Evolutionary conservation across 345 rosid genomes (phyloP).

Genomic region (Bruguiera parviflora): DNA sequence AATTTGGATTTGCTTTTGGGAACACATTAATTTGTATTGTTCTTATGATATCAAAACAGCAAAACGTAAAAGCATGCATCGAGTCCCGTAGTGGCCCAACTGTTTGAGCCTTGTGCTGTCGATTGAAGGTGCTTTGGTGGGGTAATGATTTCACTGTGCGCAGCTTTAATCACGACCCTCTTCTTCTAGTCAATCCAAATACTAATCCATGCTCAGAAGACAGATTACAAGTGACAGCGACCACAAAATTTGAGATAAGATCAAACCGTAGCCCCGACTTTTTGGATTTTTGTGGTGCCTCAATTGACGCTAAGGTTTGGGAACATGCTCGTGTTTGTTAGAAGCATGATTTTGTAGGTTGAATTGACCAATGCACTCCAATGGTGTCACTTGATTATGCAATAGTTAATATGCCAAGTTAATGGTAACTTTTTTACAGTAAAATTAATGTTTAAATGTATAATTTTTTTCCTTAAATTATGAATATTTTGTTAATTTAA

Average conservation of each 20-base stretch:
- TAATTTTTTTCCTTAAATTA: too few relatives aligned
- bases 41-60: too few relatives aligned
- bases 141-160: not conserved
- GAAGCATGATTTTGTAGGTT: not conserved
- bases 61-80: too few relatives aligned
- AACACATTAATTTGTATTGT: too few relatives aligned
- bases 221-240: not conserved
- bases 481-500: too few relatives aligned
- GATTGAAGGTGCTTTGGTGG: not conserved
- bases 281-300: not conserved
- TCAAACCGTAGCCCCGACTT: too few relatives aligned
- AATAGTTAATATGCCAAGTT: too few relatives aligned
- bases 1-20: too few relatives aligned
- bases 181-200: not conserved
- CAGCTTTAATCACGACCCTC: not conserved
- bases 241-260: not conserved
- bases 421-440: too few relatives aligned
- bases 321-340: slow-evolving; percentile 8
- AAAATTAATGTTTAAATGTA: too few relatives aligned
- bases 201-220: not conserved
- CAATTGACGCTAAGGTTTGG: slow-evolving; percentile 3
- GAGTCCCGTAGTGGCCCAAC: too few relatives aligned
- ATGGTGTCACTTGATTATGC: not conserved
- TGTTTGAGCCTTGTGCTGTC: too few relatives aligned
- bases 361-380: not conserved